A percentile compares a stretch with the other conserved stretches of the same genome.
Evolutionary conservation across 1,284 basidiomycete genomes (phyloP).

Genomic region (Cystobasidiaceae sp.): DNA sequence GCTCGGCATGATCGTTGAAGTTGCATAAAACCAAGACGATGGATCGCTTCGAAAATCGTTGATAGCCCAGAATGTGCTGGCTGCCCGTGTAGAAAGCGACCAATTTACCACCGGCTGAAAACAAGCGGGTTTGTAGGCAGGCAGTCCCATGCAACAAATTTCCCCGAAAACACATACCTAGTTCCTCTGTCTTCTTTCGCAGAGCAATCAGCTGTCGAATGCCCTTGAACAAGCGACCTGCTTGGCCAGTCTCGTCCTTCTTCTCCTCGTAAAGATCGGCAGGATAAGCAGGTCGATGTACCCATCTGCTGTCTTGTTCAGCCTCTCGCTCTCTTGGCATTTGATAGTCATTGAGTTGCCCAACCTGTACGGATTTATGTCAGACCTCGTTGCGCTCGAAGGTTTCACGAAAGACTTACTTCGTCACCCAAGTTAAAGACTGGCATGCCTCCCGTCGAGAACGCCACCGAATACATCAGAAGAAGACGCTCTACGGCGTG

Average conservation of each 20-base stretch:
- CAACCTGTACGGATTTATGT: constrained; percentile 2
- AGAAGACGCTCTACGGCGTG: constrained; percentile 34
- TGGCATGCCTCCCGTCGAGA: constrained; percentile 36
- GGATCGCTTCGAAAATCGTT: constrained; percentile 1
- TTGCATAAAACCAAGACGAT: constrained; percentile 11
- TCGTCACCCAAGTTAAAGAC: constrained; percentile 37
- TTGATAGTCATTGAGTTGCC: constrained; percentile 34
- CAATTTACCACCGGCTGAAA: constrained; percentile 22
- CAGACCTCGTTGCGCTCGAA: neutral
- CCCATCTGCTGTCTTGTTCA: constrained; percentile 33
- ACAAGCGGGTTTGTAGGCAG: no score
- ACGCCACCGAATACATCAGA: constrained; percentile 32
- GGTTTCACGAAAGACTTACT: neutral
- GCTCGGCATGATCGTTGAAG: constrained; percentile 16
- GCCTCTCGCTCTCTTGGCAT: constrained; percentile 25
- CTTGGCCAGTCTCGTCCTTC: constrained; percentile 7
- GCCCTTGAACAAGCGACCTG: constrained; percentile 29
- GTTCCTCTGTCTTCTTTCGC: constrained; percentile 33
- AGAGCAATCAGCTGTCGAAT: constrained; percentile 31
- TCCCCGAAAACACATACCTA: constrained; percentile 8
- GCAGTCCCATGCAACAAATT: neutral
- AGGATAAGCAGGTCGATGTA: constrained; percentile 34
- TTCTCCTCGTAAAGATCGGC: constrained; percentile 23
- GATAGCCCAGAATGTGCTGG: constrained; percentile 23
- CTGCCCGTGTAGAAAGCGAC: constrained; percentile 37